Evolutionary conservation across 148 eudicot genomes (phyloP).

Genomic region (Bassia scoparia): DNA sequence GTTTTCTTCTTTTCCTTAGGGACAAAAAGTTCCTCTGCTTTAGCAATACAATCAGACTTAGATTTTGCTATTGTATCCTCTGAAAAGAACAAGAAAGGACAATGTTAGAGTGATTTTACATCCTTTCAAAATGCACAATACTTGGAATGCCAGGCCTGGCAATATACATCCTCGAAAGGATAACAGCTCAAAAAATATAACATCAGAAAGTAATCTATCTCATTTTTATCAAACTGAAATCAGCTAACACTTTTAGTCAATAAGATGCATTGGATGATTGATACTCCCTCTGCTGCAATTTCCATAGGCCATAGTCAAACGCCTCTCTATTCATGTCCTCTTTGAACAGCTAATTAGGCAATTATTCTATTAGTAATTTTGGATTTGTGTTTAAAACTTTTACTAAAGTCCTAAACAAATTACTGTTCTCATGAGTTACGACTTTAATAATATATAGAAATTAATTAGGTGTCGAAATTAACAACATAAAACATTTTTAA

Average conservation of each 20-base stretch:
- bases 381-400: too few species aligned
- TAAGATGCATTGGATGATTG: not conserved
- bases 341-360: too few species aligned
- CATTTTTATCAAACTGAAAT: not conserved
- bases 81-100: conserved; percentile 27
- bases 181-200: not conserved
- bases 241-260: not conserved
- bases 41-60: conserved; percentile 87
- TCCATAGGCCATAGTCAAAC: too few species aligned
- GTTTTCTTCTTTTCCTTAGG: conserved; percentile 70
- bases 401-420: too few species aligned
- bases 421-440: too few species aligned
- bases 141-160: not conserved
- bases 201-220: too few species aligned
- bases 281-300: not conserved
- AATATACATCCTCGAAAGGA: not conserved
- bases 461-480: too few species aligned
- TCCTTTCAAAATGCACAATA: not conserved
- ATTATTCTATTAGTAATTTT: too few species aligned
- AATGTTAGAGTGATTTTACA: not conserved
- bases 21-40: conserved; percentile 68
- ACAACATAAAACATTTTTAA: too few species aligned
- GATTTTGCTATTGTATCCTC: conserved; percentile 95
- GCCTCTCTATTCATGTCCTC: not conserved
- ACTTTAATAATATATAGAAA: too few species aligned